Base-by-base conservation (phyloP, 352 stramenopile species). In the Globisporangium polare region DNA sequence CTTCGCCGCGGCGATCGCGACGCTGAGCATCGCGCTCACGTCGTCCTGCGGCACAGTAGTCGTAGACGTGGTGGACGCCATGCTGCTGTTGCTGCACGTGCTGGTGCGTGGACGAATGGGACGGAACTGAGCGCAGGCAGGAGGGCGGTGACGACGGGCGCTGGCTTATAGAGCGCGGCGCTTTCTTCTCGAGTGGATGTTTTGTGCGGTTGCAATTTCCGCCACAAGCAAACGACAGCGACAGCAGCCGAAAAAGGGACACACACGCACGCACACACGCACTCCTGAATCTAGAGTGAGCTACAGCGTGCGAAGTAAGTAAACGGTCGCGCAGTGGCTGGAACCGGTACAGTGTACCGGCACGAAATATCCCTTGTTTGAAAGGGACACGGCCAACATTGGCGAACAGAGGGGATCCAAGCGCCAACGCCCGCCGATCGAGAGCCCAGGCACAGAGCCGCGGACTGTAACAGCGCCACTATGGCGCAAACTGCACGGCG, bases 1-100 rank as follows among this genome's bases (percentile, higher is more conserved):
- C 13, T 75, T 76, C 26, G 84, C 82, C 8, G 84, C 84, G 53
- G 69, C 71, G 41, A 83, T 77, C 22, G 84, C 84, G 13, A 88
- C 78, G n/a, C 68, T 51, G 39, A 88, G 70, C 62, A 90, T 78
- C 15, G 67, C 70, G 37, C 67, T 65, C 35, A 83, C 53, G 55
- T 80, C 69, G n/a, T 62, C 65, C 41, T 64, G 47, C 42, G 15
- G 8, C 31, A 56, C 43, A 10, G 31, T 29, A 0, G 31, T 22
- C 8, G 47, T 17, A 1, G 54, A 9, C 22, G 35, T 10, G 31
- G 24, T 56, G 29, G 57, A 49, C 29, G 60, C 29, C 60, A 54
- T 56, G 12, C 6, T 50, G 26, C 2, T 42, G 2, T 9, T 49
- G 2, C 5, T 33, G 29, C 7, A n/a, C n/a, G 29, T 50, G 18